Base-by-base conservation (phyloP, 305 asterid genomes). In the Lippia alba region DNA sequence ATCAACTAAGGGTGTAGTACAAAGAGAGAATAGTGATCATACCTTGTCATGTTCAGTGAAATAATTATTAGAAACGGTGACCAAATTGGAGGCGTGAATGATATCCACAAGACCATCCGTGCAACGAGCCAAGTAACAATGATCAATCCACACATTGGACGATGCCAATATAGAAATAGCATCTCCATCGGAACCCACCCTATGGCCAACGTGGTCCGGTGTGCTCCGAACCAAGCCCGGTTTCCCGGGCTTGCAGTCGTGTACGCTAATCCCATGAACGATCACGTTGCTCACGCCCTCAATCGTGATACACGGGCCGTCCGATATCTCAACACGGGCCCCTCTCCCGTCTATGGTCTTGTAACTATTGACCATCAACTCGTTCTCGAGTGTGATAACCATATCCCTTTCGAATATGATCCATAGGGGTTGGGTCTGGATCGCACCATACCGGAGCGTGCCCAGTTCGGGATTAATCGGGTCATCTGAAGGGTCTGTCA, bases 331-430 rank as follows among this genome's bases (percentile, higher is more conserved):
- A 2, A 88, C 71, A 11, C 76, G 79, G 8, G 75, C 86, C 4
- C 94, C 94, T 72, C 94, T 69, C 3, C 91, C 94, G 58, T 88
- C 94, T 1, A 88, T 85, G 1, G 89, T 85, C 81, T 88, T 85
- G 14, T 88, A 79, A 39, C 87, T 84, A 56, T 79, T 80, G 64
- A 88, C 44, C 61, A 88, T 79, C 4, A 88, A 83, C 60, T 83
- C 91, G 19, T 82, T 85, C 60, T 67, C n/a, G 3, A 85, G 88
- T 5, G 68, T 78, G 15, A 88, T 76, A 1, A 4, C 51, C 94
- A 88, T 88, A 73, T 85, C 84, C 24, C 44, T 57, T 19, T 71
- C 46, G 57, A 88, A 88, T 41, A 78, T 67, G 53, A 88, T 88
- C 94, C 94, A 88, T 0, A 88, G 84, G 4, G 94, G 85, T 10